Evolutionary conservation across 257 asterid genomes (phyloP).

Genomic region (Solanum commersonii): DNA sequence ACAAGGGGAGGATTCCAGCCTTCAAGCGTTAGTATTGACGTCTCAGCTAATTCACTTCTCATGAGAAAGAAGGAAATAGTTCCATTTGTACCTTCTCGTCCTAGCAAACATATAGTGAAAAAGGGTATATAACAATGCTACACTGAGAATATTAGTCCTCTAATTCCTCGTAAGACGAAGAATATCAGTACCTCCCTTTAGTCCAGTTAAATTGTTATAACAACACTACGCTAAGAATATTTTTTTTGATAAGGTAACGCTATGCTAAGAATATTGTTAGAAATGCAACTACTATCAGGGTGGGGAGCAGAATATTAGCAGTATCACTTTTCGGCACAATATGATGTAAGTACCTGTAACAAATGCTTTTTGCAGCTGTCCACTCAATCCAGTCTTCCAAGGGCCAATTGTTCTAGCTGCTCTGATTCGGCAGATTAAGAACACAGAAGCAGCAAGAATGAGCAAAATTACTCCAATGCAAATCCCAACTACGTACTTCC

Average conservation of each 20-base stretch:
- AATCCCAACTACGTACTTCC: conserved; percentile 40
- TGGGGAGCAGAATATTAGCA: neutral
- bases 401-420: conserved; percentile 55
- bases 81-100: neutral
- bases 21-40: neutral
- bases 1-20: neutral
- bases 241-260: neutral
- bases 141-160: neutral
- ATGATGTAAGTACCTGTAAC: conserved; percentile 43
- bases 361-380: conserved; percentile 91
- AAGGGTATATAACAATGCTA: neutral
- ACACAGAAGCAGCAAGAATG: conserved; percentile 17
- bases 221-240: neutral
- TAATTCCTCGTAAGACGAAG: neutral
- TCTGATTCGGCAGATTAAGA: conserved; percentile 43
- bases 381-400: conserved; percentile 92
- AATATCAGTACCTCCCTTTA: neutral
- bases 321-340: neutral
- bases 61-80: neutral
- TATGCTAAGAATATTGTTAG: neutral
- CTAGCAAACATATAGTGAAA: neutral
- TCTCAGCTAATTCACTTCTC: neutral
- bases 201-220: neutral
- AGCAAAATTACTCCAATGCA: conserved; percentile 28
- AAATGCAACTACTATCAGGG: neutral